Conservation (phyloP, 2,329 filamentous ascomycete species). For the Xylaria sp. region DNA sequence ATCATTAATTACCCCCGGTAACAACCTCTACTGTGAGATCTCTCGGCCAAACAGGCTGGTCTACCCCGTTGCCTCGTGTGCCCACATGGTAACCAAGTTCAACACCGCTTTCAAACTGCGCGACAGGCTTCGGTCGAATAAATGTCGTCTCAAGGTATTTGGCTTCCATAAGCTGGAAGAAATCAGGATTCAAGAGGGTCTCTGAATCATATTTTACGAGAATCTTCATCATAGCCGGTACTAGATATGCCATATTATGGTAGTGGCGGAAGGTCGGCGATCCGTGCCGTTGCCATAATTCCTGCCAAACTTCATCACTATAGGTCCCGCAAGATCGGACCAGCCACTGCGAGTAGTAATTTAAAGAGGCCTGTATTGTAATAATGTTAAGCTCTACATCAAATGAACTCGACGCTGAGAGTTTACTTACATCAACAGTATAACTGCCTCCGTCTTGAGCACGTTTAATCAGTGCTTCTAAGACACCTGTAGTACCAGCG, state of each 20-base stretch:
- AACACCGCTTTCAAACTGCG: slow-evolving; percentile 54
- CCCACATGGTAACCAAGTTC: slow-evolving; percentile 60
- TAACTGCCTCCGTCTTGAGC: slow-evolving; percentile 55
- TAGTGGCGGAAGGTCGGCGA: slow-evolving; percentile 62
- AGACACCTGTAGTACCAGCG: slow-evolving; percentile 54
- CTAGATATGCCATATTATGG: slow-evolving; percentile 57
- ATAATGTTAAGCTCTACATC: not conserved
- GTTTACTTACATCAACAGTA: slow-evolving; percentile 54
- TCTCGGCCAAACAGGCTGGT: slow-evolving; percentile 60
- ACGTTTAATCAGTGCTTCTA: slow-evolving; percentile 55
- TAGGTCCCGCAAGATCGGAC: slow-evolving; percentile 54
- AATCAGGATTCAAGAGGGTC: slow-evolving; percentile 58
- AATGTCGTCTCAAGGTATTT: slow-evolving; percentile 52
- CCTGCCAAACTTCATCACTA: slow-evolving; percentile 43
- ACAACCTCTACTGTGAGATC: slow-evolving; percentile 56
- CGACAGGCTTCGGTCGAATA: slow-evolving; percentile 56
- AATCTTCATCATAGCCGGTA: slow-evolving; percentile 56
- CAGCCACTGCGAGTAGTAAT: slow-evolving; percentile 59
- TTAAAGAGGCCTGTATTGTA: slow-evolving; percentile 47
- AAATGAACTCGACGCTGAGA: slow-evolving; percentile 20
- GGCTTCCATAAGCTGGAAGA: slow-evolving; percentile 55
- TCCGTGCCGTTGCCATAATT: slow-evolving; percentile 53
- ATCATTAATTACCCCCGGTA: slow-evolving; percentile 21
- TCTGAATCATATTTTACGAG: slow-evolving; percentile 53
- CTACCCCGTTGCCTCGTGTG: slow-evolving; percentile 62